These are phyloP conservation scores for Fusarium luffae DNA, from an alignment of 2,329 filamentous ascomycete genomes.

Conservation along the genomic window DNA sequence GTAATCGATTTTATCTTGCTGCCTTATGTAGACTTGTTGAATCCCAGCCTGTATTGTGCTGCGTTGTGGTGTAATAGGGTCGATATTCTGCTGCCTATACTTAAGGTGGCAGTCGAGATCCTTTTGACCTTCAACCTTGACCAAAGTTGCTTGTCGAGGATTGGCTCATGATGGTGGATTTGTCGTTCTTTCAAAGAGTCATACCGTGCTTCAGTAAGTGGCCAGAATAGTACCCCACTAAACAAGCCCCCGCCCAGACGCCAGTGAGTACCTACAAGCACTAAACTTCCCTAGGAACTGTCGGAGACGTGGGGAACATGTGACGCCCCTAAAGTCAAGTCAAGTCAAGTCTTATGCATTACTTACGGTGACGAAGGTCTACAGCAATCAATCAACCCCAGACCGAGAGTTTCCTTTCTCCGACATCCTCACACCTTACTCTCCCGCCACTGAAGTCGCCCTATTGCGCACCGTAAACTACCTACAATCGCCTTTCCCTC, in stretches of 20 bases:
- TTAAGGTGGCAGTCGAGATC: constrained; percentile 7
- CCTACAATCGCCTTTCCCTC: not conserved
- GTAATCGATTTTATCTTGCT: constrained; percentile 4
- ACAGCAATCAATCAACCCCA: constrained; percentile 27
- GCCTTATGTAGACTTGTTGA: not conserved
- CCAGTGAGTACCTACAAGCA: constrained; percentile 22
- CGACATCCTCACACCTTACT: constrained; percentile 19
- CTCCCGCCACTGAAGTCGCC: not conserved
- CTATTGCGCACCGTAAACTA: not conserved
- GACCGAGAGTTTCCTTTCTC: constrained; percentile 17
- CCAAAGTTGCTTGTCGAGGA: constrained; percentile 23
- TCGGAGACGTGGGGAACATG: constrained; percentile 45
- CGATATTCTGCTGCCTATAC: constrained; percentile 29
- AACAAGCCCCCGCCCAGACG: constrained; percentile 34
- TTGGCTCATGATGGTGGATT: constrained; percentile 32
- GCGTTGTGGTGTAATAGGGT: not conserved
- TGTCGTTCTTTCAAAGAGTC: constrained; percentile 32
- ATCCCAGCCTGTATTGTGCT: not conserved
- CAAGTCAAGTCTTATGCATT: not conserved
- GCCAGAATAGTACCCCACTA: constrained; percentile 18
- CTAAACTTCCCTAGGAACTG: constrained; percentile 37
- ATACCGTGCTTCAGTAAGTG: constrained; percentile 27
- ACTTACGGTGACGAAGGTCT: constrained; percentile 32
- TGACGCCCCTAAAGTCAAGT: constrained; percentile 37
- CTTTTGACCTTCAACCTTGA: constrained; percentile 31